Conservation (phyloP, 306 rosid genomes). For the barrel medic (Medicago truncatula) region DNA sequence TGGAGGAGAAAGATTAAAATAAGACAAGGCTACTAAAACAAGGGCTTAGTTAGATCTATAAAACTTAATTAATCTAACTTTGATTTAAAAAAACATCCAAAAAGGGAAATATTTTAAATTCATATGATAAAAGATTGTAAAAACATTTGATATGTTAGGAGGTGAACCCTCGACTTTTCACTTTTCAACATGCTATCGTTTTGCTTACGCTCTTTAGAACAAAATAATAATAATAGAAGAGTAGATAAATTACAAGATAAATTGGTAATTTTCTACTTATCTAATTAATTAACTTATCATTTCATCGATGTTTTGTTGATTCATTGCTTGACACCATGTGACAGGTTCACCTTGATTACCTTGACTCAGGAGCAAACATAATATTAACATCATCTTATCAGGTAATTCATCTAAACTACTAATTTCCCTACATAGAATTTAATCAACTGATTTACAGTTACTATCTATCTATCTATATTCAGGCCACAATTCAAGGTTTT, state of each 20-base stretch:
- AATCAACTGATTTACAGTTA: background rate
- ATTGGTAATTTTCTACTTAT: background rate
- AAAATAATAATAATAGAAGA: too few relatives aligned
- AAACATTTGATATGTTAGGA: too few relatives aligned
- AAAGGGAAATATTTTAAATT: too few relatives aligned
- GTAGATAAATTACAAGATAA: background rate
- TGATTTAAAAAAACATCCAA: too few relatives aligned
- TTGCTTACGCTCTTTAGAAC: too few relatives aligned
- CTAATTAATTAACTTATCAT: background rate
- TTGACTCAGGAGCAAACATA: constrained; percentile 90
- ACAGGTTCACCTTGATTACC: constrained; percentile 95
- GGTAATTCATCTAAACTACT: constrained; percentile 44
- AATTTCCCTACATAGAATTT: background rate
- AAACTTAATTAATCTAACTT: too few relatives aligned
- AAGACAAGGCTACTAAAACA: too few relatives aligned
- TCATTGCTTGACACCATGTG: background rate
- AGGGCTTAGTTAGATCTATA: too few relatives aligned
- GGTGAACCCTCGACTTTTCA: too few relatives aligned
- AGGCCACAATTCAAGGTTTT: constrained; percentile 95
- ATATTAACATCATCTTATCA: constrained; percentile 88
- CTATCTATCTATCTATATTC: background rate
- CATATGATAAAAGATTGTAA: too few relatives aligned
- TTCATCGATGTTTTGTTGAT: background rate
- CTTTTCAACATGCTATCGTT: too few relatives aligned
- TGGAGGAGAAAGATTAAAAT: too few relatives aligned